A percentile compares a stretch with the other conserved stretches of the same genome.
Evolutionary conservation across 2,329 filamentous ascomycete genomes (phyloP).

Genomic region (Colletotrichum cordylinicola): DNA sequence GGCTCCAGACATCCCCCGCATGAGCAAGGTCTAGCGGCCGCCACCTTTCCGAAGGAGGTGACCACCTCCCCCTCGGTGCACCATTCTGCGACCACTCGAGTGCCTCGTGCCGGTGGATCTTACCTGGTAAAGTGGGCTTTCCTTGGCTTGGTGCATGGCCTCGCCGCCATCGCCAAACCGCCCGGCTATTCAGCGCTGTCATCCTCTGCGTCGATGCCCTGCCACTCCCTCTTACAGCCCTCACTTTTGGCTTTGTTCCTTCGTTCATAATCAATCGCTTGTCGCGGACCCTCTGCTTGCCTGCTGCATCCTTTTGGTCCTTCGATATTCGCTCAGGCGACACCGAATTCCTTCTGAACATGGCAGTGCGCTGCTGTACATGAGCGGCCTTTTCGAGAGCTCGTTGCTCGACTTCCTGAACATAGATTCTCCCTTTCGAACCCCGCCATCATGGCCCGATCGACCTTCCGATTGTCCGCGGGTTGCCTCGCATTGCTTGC

Average conservation of each 20-base stretch:
- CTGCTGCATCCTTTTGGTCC: not conserved
- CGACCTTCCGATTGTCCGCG: not conserved
- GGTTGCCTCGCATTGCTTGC: slow-evolving; percentile 3
- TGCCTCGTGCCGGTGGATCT: slow-evolving; percentile 23
- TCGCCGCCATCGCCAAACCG: slow-evolving; percentile 11
- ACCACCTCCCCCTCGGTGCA: not conserved
- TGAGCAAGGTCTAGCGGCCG: not conserved
- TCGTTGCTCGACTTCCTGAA: slow-evolving; percentile 4
- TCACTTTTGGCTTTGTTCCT: not conserved
- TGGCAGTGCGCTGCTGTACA: slow-evolving; percentile 16
- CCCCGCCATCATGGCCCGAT: slow-evolving; percentile 3
- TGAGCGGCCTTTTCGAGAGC: slow-evolving; percentile 17
- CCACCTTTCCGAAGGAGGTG: not conserved
- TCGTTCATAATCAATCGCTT: not conserved
- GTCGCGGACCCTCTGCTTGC: not conserved
- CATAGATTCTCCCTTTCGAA: not conserved
- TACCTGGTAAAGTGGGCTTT: slow-evolving; percentile 11
- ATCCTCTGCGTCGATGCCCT: not conserved
- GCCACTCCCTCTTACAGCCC: not conserved
- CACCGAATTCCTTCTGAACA: slow-evolving; percentile 7
- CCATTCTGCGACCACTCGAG: slow-evolving; percentile 18
- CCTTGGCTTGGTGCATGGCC: not conserved
- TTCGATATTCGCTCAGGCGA: not conserved
- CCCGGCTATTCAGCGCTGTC: not conserved
- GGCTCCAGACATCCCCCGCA: slow-evolving; percentile 11